A percentile compares a stretch with the other conserved stretches of the same genome.
phyloP scores from a whole-genome alignment of 202 grass and related monocot species.

The Musa balbisiana region DNA sequence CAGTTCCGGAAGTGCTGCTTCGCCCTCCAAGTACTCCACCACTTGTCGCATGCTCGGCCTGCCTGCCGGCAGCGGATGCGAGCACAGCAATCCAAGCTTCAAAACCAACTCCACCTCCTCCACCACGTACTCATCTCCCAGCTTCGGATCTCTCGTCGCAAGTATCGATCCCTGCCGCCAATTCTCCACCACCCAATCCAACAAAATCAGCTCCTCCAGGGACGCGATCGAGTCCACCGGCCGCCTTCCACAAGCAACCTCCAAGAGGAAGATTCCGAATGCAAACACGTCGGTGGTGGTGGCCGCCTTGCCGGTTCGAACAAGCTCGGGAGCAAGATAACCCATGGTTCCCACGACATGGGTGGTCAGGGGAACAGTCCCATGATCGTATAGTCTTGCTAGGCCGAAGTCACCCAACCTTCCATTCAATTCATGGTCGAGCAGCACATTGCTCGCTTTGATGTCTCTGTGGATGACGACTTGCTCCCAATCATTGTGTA shows the following conservation, averaged over 20 bases:
- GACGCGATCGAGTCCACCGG: background rate
- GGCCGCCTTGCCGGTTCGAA: slow-evolving; percentile 15
- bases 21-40: slow-evolving; percentile 55
- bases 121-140: slow-evolving; percentile 18
- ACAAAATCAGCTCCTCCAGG: too few species aligned
- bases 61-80: slow-evolving; percentile 36
- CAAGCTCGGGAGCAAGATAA: slow-evolving; percentile 46
- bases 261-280: background rate
- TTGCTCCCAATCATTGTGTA: too few species aligned
- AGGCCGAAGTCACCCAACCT: too few species aligned
- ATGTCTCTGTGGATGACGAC: too few species aligned
- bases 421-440: too few species aligned
- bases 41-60: slow-evolving; percentile 73
- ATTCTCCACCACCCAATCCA: slow-evolving; percentile 49
- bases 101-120: slow-evolving; percentile 45
- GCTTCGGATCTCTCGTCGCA: slow-evolving; percentile 32
- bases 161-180: slow-evolving; percentile 34
- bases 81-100: slow-evolving; percentile 60
- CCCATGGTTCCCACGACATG: slow-evolving; percentile 27
- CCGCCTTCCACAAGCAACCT: background rate
- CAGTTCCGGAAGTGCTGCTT: slow-evolving; percentile 47
- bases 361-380: too few species aligned
- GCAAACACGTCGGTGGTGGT: background rate
- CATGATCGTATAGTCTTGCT: too few species aligned
- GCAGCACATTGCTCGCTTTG: too few species aligned